Evolutionary conservation across 1,139 yeast genomes (phyloP).

Genomic region (Suhomyces ambrosiae): DNA sequence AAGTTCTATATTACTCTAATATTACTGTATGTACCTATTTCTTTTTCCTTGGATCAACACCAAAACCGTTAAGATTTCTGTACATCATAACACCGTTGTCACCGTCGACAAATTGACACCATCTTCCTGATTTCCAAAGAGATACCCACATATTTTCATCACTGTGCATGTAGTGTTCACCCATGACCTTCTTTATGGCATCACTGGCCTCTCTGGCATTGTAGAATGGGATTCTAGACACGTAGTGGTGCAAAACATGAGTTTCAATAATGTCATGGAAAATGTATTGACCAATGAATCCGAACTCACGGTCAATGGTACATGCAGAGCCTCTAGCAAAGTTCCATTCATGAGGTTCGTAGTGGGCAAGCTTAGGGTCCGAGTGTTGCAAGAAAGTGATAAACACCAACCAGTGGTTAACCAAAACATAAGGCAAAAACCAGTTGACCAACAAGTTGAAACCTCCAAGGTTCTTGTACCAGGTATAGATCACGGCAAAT

Average conservation of each 20-base stretch:
- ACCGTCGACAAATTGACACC: slow-evolving; percentile 84
- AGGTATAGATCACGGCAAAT: slow-evolving; percentile 56
- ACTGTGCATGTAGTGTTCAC: slow-evolving; percentile 68
- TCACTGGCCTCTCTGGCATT: slow-evolving; percentile 79
- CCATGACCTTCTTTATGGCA: slow-evolving; percentile 81
- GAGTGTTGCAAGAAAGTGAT: slow-evolving; percentile 86
- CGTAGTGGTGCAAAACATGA: slow-evolving; percentile 84
- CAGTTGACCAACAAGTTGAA: slow-evolving; percentile 69
- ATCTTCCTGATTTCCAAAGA: slow-evolving; percentile 69
- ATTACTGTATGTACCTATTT: slow-evolving; percentile 7
- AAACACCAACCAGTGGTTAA: slow-evolving; percentile 88
- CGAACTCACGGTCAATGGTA: slow-evolving; percentile 82
- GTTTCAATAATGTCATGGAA: slow-evolving; percentile 92
- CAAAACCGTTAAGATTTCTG: slow-evolving; percentile 62
- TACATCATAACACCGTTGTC: slow-evolving; percentile 77
- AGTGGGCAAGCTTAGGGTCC: slow-evolving; percentile 79
- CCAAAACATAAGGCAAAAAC: slow-evolving; percentile 77
- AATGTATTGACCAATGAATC: slow-evolving; percentile 75
- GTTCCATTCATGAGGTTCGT: slow-evolving; percentile 73
- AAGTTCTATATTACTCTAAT: no score
- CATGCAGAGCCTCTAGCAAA: slow-evolving; percentile 90
- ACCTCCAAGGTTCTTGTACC: slow-evolving; percentile 64
- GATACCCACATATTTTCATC: slow-evolving; percentile 75
- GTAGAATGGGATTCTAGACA: slow-evolving; percentile 84
- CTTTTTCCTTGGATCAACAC: slow-evolving; percentile 36